Evolutionary conservation across 169 alveolate genomes (phyloP).

Genomic region (Toxoplasma gondii): DNA sequence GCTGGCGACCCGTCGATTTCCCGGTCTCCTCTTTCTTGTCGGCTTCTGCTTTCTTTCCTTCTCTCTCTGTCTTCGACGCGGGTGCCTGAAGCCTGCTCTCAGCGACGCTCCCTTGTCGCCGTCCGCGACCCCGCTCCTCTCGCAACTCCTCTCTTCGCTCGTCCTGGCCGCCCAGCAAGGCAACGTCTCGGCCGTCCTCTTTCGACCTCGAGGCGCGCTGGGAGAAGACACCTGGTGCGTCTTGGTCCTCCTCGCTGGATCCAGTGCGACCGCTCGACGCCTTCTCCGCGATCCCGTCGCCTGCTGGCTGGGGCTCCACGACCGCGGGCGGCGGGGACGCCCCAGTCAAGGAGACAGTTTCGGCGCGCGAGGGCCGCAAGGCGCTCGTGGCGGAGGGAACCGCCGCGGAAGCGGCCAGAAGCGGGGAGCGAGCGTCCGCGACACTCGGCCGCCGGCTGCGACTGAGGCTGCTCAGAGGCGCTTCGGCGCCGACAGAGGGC

Average conservation of each 20-base stretch:
- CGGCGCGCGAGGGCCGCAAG: not conserved
- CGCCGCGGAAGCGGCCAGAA: not conserved
- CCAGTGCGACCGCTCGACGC: not conserved
- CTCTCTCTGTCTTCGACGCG: not conserved
- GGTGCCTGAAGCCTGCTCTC: not conserved
- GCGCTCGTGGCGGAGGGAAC: not conserved
- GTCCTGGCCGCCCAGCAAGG: too few relatives aligned
- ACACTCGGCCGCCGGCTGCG: not conserved
- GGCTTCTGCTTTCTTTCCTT: not conserved
- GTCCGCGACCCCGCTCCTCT: too few relatives aligned
- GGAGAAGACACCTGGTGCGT: too few relatives aligned
- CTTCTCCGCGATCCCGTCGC: not conserved
- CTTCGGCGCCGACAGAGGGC: not conserved
- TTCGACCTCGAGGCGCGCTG: not conserved
- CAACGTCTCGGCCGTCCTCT: not conserved
- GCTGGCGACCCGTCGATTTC: not conserved
- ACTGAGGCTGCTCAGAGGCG: not conserved
- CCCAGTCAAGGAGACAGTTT: not conserved
- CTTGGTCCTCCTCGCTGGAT: not conserved
- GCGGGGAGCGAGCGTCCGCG: not conserved
- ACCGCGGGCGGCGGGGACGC: not conserved
- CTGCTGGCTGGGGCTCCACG: conserved; percentile 6
- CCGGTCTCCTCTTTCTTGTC: not conserved
- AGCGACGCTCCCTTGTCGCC: not conserved
- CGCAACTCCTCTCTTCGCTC: too few relatives aligned